Evolutionary conservation across 1,139 yeast species (phyloP).

Genomic region (Zygotorulaspora mrakii): DNA sequence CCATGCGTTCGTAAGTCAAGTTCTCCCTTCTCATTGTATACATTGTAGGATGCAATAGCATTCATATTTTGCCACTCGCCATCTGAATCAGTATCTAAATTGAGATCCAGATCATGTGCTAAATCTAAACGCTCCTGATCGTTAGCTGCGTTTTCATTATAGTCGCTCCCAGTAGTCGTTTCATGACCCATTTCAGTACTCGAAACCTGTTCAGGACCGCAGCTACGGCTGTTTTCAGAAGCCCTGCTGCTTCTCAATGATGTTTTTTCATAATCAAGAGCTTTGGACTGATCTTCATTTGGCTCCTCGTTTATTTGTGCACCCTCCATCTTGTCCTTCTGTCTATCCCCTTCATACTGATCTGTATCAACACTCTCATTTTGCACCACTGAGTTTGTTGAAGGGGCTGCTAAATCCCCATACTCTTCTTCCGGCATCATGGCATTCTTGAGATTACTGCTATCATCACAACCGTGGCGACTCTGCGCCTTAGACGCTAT

Average conservation of each 20-base stretch:
- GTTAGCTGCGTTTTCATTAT: background rate
- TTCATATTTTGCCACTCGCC: conserved; percentile 57
- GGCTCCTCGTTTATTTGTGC: no score
- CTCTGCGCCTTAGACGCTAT: conserved; percentile 7
- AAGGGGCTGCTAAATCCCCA: background rate
- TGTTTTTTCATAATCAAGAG: no score
- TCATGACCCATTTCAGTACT: background rate
- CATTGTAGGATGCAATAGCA: conserved; percentile 53
- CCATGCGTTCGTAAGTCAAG: conserved; percentile 32
- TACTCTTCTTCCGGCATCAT: background rate
- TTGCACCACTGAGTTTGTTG: no score
- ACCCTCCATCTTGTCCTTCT: no score
- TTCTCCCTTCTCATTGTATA: conserved; percentile 56
- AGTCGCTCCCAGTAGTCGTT: conserved; percentile 1
- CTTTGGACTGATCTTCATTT: no score
- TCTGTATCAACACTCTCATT: no score
- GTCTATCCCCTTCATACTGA: no score
- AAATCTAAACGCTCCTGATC: background rate
- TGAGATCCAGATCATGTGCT: conserved; percentile 9
- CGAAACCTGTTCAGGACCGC: no score
- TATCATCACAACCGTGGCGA: no score
- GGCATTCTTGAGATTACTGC: conserved; percentile 9
- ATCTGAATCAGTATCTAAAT: conserved; percentile 19
- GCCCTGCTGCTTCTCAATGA: no score
- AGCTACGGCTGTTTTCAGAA: no score